Base-by-base conservation (phyloP, 768 basidiomycete species). In the Mycena capillaripes region DNA sequence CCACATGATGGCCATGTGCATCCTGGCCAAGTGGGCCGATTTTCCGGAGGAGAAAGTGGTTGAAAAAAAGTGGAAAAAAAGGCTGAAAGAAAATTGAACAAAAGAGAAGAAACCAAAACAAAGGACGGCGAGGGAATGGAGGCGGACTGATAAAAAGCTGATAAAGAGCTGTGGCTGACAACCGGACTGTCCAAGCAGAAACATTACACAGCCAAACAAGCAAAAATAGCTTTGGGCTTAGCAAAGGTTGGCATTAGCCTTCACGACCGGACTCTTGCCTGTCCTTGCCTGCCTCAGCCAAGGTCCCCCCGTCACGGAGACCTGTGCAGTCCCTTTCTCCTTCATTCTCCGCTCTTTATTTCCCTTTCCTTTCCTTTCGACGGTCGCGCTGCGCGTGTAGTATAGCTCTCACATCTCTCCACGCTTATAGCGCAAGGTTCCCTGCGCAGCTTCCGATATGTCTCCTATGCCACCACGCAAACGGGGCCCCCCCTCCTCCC, bases 311-410 rank as follows among this genome's bases (percentile, higher is more conserved):
- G 8, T 25, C 23, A 21, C 34, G 58, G 52, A 76, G 48, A 21
- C 27, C 65, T 75, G 57, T 57, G 29, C 66, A 50, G 48, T 70
- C 59, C 76, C 71, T 62, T 76, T 75, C 68, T 76, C 66, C 76
- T 73, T 78, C 71, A 63, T 73, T 63, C 60, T 72, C 76, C 76
- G 70, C 61, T 77, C 70, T 77, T 76, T 78, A 58, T 77, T 78
- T 79, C 76, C 67, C 73, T 77, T 70, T 61, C 34, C 69, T 64
- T 44, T 66, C 66, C 70, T 66, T 60, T 59, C 68, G 46, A 53
- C 62, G 56, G 36, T 81, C 84, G 86, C 84, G 85, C 85, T 82
- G 84, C 79, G 81, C 86, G 84, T 87, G 84, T 79, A 75, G 69
- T 73, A 73, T 77, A 72, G 70, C 66, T 40, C 67, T 46, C 69